Evolutionary conservation across 345 rosid species (phyloP), one percentile per base, ranked within the genome.

Genomic region (Eucalyptus cladocalyx): DNA sequence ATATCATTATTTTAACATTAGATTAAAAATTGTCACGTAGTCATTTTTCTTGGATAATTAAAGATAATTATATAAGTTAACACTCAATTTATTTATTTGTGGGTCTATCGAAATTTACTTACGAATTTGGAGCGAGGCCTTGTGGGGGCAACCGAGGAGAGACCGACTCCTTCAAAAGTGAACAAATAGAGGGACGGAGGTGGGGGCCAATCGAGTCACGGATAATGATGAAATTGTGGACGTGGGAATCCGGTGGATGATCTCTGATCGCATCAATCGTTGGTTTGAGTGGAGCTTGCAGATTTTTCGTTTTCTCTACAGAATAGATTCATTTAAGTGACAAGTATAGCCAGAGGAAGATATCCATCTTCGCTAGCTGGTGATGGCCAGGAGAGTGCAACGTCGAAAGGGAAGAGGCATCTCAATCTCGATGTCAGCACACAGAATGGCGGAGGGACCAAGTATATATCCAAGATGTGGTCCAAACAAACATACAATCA

Each of bases 131-230:
- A 37, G 83, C 83, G 23, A 18, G 85, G 85, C 47, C 43, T 3
- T 11, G 85, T 21, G 30, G 47, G 83, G 85, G 95, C 91, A 93
- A 91, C 93, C 95, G 94, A 92, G 90, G 92, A 91, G 95, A 94
- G 94, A 81, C 87, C 88, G 93, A 90, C 88, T 92, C 89, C 90
- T 90, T 53, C 28, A 76, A 90, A 92, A 92, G 90, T 58, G 89
- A 86, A 53, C 67, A 40, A 16, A 37, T 69, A 62, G 86, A 69
- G 43, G 10, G 62, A 19, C 43, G 67, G 88, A 30, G 34, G 72
- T 45, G 88, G 50, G 76, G 88, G 81, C 62, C 67, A 34, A n/a
- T 32, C 65, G 43, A 15, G 65, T 86, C 87, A 32, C 62, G 62
- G 87, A 86, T 34, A 42, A 86, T 21, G 87, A 86, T 86, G 87